These are phyloP conservation scores for Peronospora farinosa DNA, from an alignment of 352 stramenopile species.

Conservation along the genomic window DNA sequence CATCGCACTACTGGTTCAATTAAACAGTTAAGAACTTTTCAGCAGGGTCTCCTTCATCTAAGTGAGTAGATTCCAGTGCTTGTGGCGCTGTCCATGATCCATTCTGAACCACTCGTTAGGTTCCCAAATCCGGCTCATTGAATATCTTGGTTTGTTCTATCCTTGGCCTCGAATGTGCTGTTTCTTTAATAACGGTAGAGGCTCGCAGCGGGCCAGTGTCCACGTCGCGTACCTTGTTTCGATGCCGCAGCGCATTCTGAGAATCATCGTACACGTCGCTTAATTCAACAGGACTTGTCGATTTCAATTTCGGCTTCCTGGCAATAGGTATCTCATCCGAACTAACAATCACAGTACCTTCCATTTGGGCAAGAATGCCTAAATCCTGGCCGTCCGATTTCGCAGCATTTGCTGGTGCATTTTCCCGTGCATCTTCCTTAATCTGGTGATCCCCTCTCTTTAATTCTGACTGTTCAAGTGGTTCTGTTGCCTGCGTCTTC, in stretches of 20 bases:
- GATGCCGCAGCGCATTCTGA: neutral
- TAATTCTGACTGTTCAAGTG: conserved; percentile 3
- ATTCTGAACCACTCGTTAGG: neutral
- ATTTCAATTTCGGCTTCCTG: conserved; percentile 2
- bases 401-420: conserved; percentile 3
- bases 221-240: neutral
- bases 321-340: neutral
- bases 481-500: conserved; percentile 8
- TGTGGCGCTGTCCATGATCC: neutral
- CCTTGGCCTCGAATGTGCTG: neutral
- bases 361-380: neutral
- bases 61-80: too few species aligned
- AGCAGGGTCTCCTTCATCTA: too few species aligned
- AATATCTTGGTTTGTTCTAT: too few species aligned
- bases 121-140: neutral
- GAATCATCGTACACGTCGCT: neutral
- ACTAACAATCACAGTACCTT: neutral
- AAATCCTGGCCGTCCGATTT: conserved; percentile 14
- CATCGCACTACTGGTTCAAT: too few species aligned
- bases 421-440: neutral
- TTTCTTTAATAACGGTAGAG: neutral
- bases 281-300: neutral
- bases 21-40: too few species aligned
- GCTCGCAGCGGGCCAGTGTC: neutral
- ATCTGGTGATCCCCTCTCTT: neutral